These are phyloP conservation scores for Cystobasidium ongulense DNA, from an alignment of 768 basidiomycete genomes.

Conservation along the genomic window DNA sequence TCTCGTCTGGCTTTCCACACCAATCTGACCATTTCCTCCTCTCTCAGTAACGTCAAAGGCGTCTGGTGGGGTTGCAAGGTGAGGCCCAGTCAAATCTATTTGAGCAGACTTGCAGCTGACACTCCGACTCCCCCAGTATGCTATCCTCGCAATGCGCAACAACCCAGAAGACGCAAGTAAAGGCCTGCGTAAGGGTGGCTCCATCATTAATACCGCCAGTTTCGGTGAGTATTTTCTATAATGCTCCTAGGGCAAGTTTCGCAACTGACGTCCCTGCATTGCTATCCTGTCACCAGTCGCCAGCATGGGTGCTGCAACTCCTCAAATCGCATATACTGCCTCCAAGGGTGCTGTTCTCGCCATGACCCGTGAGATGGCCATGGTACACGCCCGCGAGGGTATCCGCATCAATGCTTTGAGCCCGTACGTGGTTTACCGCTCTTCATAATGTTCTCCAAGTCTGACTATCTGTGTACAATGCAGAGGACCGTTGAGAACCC, in stretches of 20 bases:
- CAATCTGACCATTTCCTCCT: slow-evolving; percentile 40
- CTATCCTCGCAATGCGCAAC: slow-evolving; percentile 88
- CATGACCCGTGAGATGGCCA: slow-evolving; percentile 94
- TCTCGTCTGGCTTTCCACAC: background rate
- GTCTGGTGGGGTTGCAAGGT: slow-evolving; percentile 93
- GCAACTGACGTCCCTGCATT: background rate
- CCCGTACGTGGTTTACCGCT: slow-evolving; percentile 51
- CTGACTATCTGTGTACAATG: background rate
- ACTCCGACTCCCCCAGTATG: slow-evolving; percentile 53
- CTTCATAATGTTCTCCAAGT: background rate
- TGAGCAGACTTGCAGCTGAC: background rate
- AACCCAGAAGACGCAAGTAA: slow-evolving; percentile 75
- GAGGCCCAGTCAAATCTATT: background rate
- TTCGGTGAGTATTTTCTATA: slow-evolving; percentile 50
- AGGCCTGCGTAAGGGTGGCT: slow-evolving; percentile 61
- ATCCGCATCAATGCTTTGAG: slow-evolving; percentile 93
- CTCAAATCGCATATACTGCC: slow-evolving; percentile 96
- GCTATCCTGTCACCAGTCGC: slow-evolving; percentile 55
- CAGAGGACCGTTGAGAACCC: slow-evolving; percentile 90
- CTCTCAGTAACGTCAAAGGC: slow-evolving; percentile 93
- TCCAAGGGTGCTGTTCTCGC: slow-evolving; percentile 98
- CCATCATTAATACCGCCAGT: slow-evolving; percentile 96
- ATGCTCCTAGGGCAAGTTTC: background rate
- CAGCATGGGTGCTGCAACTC: slow-evolving; percentile 88
- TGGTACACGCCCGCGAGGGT: slow-evolving; percentile 95